Percentiles rank a stretch among this genome's conserved stretches.
These are phyloP conservation scores for Pseudozyma sp. DNA, from an alignment of 1,284 basidiomycete genomes.

Conservation along the genomic window DNA sequence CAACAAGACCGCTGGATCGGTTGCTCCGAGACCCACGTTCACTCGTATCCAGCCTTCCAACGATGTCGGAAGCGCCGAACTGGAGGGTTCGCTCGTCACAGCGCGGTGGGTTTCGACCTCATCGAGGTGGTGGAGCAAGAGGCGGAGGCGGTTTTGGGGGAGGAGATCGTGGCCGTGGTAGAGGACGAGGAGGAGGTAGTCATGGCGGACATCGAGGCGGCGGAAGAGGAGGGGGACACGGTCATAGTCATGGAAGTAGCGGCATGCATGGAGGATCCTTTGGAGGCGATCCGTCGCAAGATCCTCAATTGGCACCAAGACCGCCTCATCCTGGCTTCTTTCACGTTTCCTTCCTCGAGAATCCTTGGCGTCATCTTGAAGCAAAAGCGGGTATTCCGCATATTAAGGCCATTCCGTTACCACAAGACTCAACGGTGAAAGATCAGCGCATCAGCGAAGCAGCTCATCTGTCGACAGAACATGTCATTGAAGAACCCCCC, in stretches of 20 bases:
- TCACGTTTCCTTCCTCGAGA: conserved; percentile 39
- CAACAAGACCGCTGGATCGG: neutral
- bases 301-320: conserved; percentile 22
- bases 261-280: neutral
- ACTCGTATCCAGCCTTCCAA: neutral
- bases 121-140: conserved; percentile 11
- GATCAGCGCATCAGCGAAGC: neutral
- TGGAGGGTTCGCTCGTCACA: conserved; percentile 6
- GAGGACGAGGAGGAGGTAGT: conserved; percentile 8
- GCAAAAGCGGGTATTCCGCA: conserved; percentile 26
- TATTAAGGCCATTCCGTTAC: conserved; percentile 10
- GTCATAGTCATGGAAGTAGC: neutral
- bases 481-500: too few species aligned
- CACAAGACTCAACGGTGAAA: neutral
- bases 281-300: conserved; percentile 12
- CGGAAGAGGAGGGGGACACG: conserved; percentile 8
- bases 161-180: conserved; percentile 6
- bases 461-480: neutral
- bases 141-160: conserved; percentile 7
- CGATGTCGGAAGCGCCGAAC: conserved; percentile 8
- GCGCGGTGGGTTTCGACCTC: conserved; percentile 10
- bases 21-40: neutral
- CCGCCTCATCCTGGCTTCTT: conserved; percentile 42
- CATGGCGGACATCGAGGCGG: conserved; percentile 5
- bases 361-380: conserved; percentile 44